Base-by-base conservation (phyloP, 306 rosid genomes). In the Sophora flavescens region DNA sequence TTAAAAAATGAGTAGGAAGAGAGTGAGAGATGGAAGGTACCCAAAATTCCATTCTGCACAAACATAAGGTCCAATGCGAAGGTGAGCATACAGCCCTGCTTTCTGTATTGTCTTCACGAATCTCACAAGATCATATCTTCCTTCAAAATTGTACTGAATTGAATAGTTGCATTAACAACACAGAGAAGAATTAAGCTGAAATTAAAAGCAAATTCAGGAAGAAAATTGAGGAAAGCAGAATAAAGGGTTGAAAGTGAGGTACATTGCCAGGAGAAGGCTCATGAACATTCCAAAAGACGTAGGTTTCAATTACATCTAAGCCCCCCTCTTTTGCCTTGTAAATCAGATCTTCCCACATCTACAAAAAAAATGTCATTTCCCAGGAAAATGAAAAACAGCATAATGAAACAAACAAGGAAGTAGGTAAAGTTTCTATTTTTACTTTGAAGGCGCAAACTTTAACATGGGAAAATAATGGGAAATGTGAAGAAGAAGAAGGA, bases 21-120 rank as follows among this genome's bases (percentile, higher is more conserved):
- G 51, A 26, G 38, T 56, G 9, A 44, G 77, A 65, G 50, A 64
- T 44, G 63, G 57, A 30, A 59, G 57, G 74, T 96, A 96, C 99
- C 99, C 99, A 45, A 92, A 92, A 85, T 96, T 96, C 99, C 99
- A 96, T 75, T 96, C 99, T 11, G 98, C 99, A 85, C 99, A 96
- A 77, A 96, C 97, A 79, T 96, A 96, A 80, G 99, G 99, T 83
- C 99, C 99, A 87, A 96, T 89, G 78, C 99, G 92, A 71, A 96
- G 89, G 75, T 92, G 91, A 81, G 97, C 99, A 78, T 91, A 92
- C 17, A 96, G 86, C 51, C 99, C 97, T 42, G 97, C 99, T 82
- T 80, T 89, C 87, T 92, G 99, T 47, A 96, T 81, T 4, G 89
- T 88, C 89, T 93, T 93, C 18, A 96, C 74, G 70, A 96, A 96